These are phyloP conservation scores for Schwanniomyces sp. DNA, from an alignment of 805 yeast genomes.

Conservation along the genomic window DNA sequence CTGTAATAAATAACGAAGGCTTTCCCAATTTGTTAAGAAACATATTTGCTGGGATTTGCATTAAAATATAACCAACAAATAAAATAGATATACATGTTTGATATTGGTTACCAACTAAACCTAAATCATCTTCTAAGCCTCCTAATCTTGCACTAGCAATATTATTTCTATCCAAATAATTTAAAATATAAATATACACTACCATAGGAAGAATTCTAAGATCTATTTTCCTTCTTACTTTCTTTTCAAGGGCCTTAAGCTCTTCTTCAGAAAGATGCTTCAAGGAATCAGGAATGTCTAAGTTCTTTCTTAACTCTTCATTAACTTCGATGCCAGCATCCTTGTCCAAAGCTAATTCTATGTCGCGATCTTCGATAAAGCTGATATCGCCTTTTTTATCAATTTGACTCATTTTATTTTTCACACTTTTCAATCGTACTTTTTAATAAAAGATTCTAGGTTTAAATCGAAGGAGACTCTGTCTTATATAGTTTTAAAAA, in stretches of 20 bases:
- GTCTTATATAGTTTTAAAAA: neutral
- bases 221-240: constrained; percentile 49
- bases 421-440: too few relatives aligned
- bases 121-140: constrained; percentile 45
- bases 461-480: too few relatives aligned
- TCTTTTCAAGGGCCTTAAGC: constrained; percentile 40
- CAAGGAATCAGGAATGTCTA: constrained; percentile 30
- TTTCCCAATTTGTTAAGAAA: constrained; percentile 45
- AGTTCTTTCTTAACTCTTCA: constrained; percentile 5
- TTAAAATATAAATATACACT: constrained; percentile 50
- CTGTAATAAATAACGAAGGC: constrained; percentile 52
- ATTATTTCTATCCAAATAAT: constrained; percentile 52
- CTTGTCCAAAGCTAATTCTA: neutral
- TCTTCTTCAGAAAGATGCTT: constrained; percentile 38
- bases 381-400: neutral
- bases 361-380: neutral
- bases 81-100: constrained; percentile 54
- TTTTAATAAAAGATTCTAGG: too few relatives aligned
- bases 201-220: constrained; percentile 50
- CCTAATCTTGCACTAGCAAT: constrained; percentile 56
- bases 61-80: constrained; percentile 48
- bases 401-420: neutral
- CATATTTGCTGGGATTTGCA: constrained; percentile 52
- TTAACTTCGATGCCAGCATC: neutral
- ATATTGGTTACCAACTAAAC: constrained; percentile 42